Base-by-base conservation (phyloP, 768 basidiomycete genomes). In the Hygrophorus pudorinus region DNA sequence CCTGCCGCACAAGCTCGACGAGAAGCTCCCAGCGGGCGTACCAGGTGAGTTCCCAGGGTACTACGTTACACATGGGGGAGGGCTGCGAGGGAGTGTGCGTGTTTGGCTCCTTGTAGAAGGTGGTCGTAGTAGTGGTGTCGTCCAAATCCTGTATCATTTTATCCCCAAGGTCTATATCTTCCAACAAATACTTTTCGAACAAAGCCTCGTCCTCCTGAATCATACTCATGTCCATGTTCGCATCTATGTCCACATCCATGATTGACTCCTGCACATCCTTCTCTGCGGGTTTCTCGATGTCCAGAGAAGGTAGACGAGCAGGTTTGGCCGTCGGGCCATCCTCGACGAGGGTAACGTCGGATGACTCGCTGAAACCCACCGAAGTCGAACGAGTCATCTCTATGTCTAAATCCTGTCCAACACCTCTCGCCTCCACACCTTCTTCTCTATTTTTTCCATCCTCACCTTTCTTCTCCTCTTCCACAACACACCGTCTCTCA, bases 331-430 rank as follows among this genome's bases (percentile, higher is more conserved):
- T 67, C 41, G 57, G 63, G 43, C 72, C 71, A 40, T 68, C 72
- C 51, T 71, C 73, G 18, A 78, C 74, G 14, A 78, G 65, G 7
- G 77, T 78, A n/a, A 64, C 52, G 45, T 79, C 78, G n/a, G 75
- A 72, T 51, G 24, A 24, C 7, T 73, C 71, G 50, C 68, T 69
- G 50, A 56, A 67, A 16, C 55, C 57, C 8, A 59, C 57, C 2
- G 65, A 67, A 2, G 53, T 55, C 2, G 64, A 63, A 16, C 56
- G 54, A 11, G 50, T 48, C 28, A 58, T 53, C 14, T 63, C 65
- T 39, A 64, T 49, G 21, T 54, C n/a, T n/a, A n/a, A n/a, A 57
- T 17, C 64, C 65, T 42, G 51, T 59, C 48, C 65, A 66, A 21
- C 58, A 20, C 35, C 38, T 16, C 38, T 16, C 17, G 42, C 60